phyloP scores from a whole-genome alignment of 2,329 filamentous ascomycete genomes.

The Eutypella sp. region DNA sequence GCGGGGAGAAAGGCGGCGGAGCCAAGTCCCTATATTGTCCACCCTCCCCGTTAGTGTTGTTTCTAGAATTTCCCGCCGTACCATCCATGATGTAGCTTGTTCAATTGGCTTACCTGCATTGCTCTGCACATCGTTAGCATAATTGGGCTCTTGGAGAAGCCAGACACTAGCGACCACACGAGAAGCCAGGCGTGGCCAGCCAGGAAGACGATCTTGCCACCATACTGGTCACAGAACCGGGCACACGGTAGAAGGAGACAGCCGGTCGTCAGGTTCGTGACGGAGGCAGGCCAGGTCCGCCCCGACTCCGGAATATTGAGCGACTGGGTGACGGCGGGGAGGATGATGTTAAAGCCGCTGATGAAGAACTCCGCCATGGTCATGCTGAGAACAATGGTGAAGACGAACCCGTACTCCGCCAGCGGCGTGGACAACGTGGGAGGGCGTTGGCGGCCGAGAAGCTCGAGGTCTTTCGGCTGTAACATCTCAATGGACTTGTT shows the following conservation, averaged over 20 bases:
- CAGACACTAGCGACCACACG: constrained; percentile 63
- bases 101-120: no score
- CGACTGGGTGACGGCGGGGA: constrained; percentile 58
- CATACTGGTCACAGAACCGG: constrained; percentile 57
- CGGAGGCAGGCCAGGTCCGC: constrained; percentile 59
- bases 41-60: no score
- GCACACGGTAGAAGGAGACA: constrained; percentile 60
- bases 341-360: constrained; percentile 69
- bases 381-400: constrained; percentile 54
- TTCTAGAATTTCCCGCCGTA: no score
- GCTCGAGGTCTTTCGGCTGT: constrained; percentile 39
- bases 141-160: constrained; percentile 61
- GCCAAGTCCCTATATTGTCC: constrained; percentile 67
- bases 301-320: constrained; percentile 59
- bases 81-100: no score
- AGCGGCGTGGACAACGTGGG: constrained; percentile 42
- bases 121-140: constrained; percentile 73
- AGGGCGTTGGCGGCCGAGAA: constrained; percentile 54
- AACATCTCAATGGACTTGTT: constrained; percentile 14
- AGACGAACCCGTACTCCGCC: constrained; percentile 55
- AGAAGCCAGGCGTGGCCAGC: constrained; percentile 59
- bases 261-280: constrained; percentile 52
- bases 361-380: constrained; percentile 68
- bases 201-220: constrained; percentile 57
- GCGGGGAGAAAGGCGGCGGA: constrained; percentile 67